A percentile compares a stretch with the other conserved stretches of the same genome.
phyloP scores from a whole-genome alignment of 495 filamentous ascomycete genomes.

The Hyaloscypha hepaticicola region DNA sequence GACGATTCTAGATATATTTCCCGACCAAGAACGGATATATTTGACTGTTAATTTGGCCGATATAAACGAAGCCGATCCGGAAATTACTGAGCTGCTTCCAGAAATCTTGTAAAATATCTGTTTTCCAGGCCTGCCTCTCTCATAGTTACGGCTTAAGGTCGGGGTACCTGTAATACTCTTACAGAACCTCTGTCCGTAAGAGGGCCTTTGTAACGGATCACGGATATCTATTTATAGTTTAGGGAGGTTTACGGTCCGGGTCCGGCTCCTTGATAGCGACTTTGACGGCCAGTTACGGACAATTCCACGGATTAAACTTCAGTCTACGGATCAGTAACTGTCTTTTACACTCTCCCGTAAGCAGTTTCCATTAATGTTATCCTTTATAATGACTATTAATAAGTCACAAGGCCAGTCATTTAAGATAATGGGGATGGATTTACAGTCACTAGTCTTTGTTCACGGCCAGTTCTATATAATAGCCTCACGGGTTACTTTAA shows the following conservation, averaged over 20 bases:
- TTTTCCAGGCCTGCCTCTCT: background rate
- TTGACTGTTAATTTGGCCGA: background rate
- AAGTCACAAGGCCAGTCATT: too few species aligned
- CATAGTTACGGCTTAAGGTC: slow-evolving; percentile 4
- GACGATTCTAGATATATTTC: slow-evolving; percentile 1
- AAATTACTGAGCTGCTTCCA: background rate
- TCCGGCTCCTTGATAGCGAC: background rate
- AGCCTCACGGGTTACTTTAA: background rate
- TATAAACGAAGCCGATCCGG: too few species aligned
- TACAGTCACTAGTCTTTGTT: background rate
- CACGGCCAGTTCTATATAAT: slow-evolving; percentile 2
- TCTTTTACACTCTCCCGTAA: too few species aligned
- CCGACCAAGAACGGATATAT: background rate
- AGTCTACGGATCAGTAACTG: too few species aligned
- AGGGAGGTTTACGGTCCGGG: background rate
- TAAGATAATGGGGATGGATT: too few species aligned
- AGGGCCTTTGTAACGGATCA: slow-evolving; percentile 13
- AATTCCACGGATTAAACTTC: too few species aligned
- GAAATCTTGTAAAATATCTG: slow-evolving; percentile 12
- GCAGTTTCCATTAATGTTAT: too few species aligned
- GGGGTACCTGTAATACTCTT: too few species aligned
- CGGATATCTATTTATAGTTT: slow-evolving; percentile 9
- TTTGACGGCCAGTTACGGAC: slow-evolving; percentile 12
- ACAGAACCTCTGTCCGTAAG: slow-evolving; percentile 3
- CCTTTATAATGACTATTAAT: too few species aligned